Conservation (phyloP, 2,329 filamentous ascomycete genomes). For the Westerdykella sp. region DNA sequence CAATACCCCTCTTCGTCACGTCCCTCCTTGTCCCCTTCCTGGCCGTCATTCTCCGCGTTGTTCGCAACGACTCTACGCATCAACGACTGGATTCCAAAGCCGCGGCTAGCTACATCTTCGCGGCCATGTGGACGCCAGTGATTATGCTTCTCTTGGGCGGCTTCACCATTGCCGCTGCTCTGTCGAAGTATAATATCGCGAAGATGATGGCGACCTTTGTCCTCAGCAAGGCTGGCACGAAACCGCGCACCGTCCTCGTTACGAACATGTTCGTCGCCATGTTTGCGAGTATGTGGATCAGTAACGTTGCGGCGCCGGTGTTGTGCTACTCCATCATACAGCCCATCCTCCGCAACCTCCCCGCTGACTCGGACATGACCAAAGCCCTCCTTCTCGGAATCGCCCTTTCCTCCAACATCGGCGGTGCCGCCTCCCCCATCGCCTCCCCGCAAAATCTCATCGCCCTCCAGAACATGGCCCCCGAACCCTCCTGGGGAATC, state of each 20-base stretch:
- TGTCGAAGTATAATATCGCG: conserved; percentile 96
- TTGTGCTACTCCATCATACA: conserved; percentile 97
- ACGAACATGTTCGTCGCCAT: conserved; percentile 98
- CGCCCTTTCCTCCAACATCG: conserved; percentile 89
- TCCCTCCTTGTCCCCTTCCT: conserved; percentile 91
- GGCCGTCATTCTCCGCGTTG: conserved; percentile 77
- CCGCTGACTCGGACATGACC: conserved; percentile 83
- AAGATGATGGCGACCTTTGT: conserved; percentile 96
- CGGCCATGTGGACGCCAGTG: conserved; percentile 98
- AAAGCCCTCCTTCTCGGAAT: conserved; percentile 95
- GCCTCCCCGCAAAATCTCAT: conserved; percentile 97
- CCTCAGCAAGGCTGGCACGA: conserved; percentile 90
- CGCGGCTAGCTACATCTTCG: conserved; percentile 78
- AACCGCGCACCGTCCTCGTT: conserved; percentile 80
- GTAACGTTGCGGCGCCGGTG: conserved; percentile 94
- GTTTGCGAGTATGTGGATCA: conserved; percentile 98
- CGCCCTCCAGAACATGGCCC: conserved; percentile 90
- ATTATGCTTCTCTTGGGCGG: conserved; percentile 97
- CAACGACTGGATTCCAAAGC: conserved; percentile 69
- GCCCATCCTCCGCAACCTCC: conserved; percentile 90
- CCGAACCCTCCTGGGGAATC: conserved; percentile 82
- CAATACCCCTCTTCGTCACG: conserved; percentile 94
- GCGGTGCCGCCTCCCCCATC: conserved; percentile 92
- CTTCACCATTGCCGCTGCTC: conserved; percentile 88
- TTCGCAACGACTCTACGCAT: conserved; percentile 67